phyloP scores from a whole-genome alignment of 2,329 filamentous ascomycete species.

The Botryotinia globosa region DNA sequence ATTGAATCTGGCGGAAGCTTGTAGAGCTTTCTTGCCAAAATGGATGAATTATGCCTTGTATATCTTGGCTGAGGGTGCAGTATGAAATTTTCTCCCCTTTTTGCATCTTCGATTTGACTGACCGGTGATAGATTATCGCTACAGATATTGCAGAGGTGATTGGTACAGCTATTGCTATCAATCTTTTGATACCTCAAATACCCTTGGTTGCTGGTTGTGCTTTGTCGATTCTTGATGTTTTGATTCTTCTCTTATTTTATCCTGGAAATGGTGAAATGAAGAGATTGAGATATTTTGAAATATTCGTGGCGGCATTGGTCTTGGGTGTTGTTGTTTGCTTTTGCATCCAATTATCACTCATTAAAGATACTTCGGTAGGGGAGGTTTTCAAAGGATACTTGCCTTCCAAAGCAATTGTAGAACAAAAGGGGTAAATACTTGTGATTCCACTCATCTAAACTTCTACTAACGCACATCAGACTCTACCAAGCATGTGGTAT shows the following conservation, averaged over 20 bases:
- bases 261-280: slow-evolving; percentile 55
- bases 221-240: slow-evolving; percentile 65
- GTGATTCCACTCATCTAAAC: background rate
- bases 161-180: slow-evolving; percentile 67
- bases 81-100: slow-evolving; percentile 22
- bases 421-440: slow-evolving; percentile 50
- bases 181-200: slow-evolving; percentile 60
- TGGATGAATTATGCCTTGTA: slow-evolving; percentile 55
- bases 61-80: slow-evolving; percentile 52
- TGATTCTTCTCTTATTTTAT: slow-evolving; percentile 67
- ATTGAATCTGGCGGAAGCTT: slow-evolving; percentile 52
- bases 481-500: slow-evolving; percentile 73
- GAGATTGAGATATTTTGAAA: slow-evolving; percentile 60
- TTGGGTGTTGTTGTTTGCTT: slow-evolving; percentile 69
- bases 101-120: slow-evolving; percentile 13
- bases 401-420: slow-evolving; percentile 56
- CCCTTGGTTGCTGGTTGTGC: slow-evolving; percentile 67
- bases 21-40: slow-evolving; percentile 47
- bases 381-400: slow-evolving; percentile 65
- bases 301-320: slow-evolving; percentile 61
- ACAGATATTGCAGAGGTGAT: slow-evolving; percentile 61
- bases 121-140: slow-evolving; percentile 48
- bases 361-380: slow-evolving; percentile 52
- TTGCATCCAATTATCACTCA: slow-evolving; percentile 64
- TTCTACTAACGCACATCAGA: slow-evolving; percentile 35